phyloP scores from a whole-genome alignment of 2,329 filamentous ascomycete species.

The Aspergillus pseudoviridinutans region DNA sequence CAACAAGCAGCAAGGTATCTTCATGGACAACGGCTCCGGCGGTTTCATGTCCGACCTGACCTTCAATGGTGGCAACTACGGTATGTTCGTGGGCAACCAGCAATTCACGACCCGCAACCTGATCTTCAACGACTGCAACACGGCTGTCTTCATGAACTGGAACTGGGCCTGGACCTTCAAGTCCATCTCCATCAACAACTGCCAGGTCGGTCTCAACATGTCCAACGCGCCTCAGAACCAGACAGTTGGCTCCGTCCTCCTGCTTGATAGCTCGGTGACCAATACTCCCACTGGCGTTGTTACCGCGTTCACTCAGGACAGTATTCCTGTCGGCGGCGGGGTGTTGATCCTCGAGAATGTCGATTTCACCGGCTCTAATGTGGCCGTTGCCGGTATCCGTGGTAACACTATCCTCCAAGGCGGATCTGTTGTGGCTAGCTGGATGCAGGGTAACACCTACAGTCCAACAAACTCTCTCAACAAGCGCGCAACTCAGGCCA shows the following conservation, averaged over 20 bases:
- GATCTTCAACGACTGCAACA: conserved; percentile 76
- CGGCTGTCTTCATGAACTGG: conserved; percentile 86
- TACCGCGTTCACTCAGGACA: conserved; percentile 65
- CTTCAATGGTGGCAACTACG: conserved; percentile 77
- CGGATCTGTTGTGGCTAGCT: conserved; percentile 65
- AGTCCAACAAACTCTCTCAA: conserved; percentile 25
- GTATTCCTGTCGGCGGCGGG: conserved; percentile 66
- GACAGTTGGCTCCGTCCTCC: conserved; percentile 78
- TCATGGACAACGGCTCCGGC: conserved; percentile 81
- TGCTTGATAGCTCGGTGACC: conserved; percentile 75
- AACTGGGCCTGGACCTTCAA: conserved; percentile 86
- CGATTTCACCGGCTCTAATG: conserved; percentile 68
- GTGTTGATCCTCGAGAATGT: conserved; percentile 86
- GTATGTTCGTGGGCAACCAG: conserved; percentile 78
- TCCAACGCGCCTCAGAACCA: conserved; percentile 61
- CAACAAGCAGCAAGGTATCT: conserved; percentile 72
- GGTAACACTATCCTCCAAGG: conserved; percentile 64
- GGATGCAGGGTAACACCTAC: conserved; percentile 77
- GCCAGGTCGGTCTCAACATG: conserved; percentile 75
- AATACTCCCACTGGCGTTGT: conserved; percentile 73
- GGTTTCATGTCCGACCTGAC: conserved; percentile 79
- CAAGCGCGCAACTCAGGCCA: conserved; percentile 23
- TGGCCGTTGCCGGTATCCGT: conserved; percentile 59
- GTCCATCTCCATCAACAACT: conserved; percentile 69
- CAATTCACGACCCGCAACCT: conserved; percentile 84